Conservation (phyloP, 164 flowering plant genomes). For the Chloranthus sessilifolius region DNA sequence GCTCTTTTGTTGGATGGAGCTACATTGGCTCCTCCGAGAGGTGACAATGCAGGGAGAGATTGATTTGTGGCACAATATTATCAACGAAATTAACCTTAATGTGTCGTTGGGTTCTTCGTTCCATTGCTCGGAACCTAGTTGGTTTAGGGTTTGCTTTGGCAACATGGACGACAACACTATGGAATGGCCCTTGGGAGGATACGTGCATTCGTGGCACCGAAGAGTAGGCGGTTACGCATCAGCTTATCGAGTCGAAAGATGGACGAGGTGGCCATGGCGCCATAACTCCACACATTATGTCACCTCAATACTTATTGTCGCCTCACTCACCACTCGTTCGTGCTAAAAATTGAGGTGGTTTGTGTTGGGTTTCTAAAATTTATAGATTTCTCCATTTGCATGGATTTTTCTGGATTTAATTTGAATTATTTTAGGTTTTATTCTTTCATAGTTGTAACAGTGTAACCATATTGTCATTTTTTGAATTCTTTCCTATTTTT, state of each 20-base stretch:
- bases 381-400: no score
- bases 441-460: no score
- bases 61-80: conserved; percentile 56
- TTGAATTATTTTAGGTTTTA: no score
- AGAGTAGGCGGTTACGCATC: no score
- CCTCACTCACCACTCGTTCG: conserved; percentile 59
- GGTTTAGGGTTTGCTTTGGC: conserved; percentile 45
- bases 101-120: conserved; percentile 88
- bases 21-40: conserved; percentile 46
- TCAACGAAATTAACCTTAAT: conserved; percentile 77
- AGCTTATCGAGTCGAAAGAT: no score
- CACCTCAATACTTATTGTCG: conserved; percentile 25
- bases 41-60: conserved; percentile 58
- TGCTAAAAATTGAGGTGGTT: conserved; percentile 34
- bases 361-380: no score
- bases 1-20: conserved; percentile 82
- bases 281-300: no score
- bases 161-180: conserved; percentile 18
- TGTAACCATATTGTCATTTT: no score
- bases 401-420: no score
- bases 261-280: no score
- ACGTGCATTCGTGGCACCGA: conserved; percentile 3
- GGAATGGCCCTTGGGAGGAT: conserved; percentile 13
- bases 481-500: no score
- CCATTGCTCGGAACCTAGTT: conserved; percentile 82